These are phyloP conservation scores for Mycogone perniciosa DNA, from an alignment of 2,329 filamentous ascomycete genomes.

Conservation along the genomic window DNA sequence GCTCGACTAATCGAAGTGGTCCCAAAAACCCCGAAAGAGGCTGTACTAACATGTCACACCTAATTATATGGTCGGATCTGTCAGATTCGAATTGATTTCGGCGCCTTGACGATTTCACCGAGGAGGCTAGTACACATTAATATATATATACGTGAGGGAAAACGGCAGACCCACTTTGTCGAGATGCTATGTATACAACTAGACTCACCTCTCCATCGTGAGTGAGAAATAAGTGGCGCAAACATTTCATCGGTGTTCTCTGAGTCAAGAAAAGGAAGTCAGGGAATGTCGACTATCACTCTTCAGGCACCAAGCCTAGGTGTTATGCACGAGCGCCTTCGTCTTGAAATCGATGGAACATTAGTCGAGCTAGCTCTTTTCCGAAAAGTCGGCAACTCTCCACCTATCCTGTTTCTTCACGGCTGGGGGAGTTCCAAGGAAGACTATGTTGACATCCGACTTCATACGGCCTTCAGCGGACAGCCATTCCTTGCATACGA, in stretches of 20 bases:
- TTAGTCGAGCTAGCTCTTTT: neutral
- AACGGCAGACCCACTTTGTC: neutral
- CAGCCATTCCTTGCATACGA: constrained; percentile 20
- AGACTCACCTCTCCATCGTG: neutral
- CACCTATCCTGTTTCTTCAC: constrained; percentile 20
- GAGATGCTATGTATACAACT: neutral
- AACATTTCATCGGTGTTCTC: neutral
- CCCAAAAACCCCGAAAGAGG: too few relatives aligned
- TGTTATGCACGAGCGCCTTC: neutral
- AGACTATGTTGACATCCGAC: constrained; percentile 19
- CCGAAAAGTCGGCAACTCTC: neutral
- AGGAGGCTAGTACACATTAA: neutral
- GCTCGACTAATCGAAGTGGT: too few relatives aligned
- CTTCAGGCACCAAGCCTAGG: neutral
- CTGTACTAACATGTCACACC: too few relatives aligned
- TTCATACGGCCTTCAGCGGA: constrained; percentile 13
- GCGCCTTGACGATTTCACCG: neutral
- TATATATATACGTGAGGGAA: neutral
- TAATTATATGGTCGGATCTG: neutral
- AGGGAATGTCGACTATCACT: neutral
- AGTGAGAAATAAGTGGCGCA: neutral
- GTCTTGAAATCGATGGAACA: neutral
- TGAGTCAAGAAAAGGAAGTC: neutral
- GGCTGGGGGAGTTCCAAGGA: constrained; percentile 23
- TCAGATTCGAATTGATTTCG: neutral